phyloP scores from a whole-genome alignment of 2,329 filamentous ascomycete species.

The Zymoseptoria pseudotritici region DNA sequence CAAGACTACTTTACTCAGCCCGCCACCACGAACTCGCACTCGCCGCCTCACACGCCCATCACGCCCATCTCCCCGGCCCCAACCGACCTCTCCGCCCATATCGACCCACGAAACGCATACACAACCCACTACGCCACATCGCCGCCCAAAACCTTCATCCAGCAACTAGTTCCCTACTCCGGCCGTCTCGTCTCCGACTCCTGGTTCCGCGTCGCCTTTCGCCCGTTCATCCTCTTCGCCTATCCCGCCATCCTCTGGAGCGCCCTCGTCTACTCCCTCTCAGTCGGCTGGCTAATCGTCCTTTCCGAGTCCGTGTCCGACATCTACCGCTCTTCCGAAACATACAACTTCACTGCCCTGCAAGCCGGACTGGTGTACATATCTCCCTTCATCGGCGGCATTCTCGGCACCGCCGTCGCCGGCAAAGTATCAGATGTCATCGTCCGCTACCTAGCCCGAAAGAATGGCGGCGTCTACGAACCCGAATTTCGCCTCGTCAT shows the following conservation, averaged over 20 bases:
- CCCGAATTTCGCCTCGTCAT: conserved; percentile 89
- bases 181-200: conserved; percentile 70
- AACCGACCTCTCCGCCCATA: background rate
- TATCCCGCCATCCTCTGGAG: conserved; percentile 92
- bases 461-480: conserved; percentile 90
- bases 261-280: conserved; percentile 73
- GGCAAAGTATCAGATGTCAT: conserved; percentile 82
- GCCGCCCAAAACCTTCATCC: conserved; percentile 61
- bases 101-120: conserved; percentile 42
- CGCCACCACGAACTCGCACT: background rate
- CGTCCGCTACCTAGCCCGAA: conserved; percentile 70
- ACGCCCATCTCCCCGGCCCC: conserved; percentile 1
- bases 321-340: conserved; percentile 62
- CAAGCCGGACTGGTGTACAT: conserved; percentile 83
- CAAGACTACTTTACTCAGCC: conserved; percentile 14
- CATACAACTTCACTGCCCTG: conserved; percentile 74
- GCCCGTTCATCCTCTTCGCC: conserved; percentile 78
- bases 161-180: conserved; percentile 69
- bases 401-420: conserved; percentile 85
- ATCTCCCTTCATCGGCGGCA: conserved; percentile 78
- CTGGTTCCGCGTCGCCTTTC: conserved; percentile 68
- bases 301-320: conserved; percentile 79
- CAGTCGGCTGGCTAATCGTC: conserved; percentile 91
- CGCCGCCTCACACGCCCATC: background rate
- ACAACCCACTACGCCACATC: conserved; percentile 61